Conservation (phyloP, 2,329 filamentous ascomycete genomes). For the Beauveria brongniartii region DNA sequence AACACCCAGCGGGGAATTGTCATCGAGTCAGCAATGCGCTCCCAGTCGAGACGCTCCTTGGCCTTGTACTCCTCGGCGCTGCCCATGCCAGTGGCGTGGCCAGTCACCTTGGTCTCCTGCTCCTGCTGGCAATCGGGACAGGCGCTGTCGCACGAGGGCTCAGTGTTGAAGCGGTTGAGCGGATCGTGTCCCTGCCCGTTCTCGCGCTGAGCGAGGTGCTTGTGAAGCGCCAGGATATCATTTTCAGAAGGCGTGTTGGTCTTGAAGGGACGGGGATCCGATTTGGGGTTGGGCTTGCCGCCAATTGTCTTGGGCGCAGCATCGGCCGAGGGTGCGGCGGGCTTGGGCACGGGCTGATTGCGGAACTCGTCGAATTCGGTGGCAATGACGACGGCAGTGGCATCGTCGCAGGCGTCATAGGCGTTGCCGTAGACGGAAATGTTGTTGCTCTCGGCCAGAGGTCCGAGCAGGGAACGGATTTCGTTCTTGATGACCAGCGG, state of each 20-base stretch:
- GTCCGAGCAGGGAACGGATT: conserved; percentile 36
- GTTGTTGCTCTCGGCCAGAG: conserved; percentile 31
- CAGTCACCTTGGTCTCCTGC: conserved; percentile 28
- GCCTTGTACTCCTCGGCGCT: conserved; percentile 36
- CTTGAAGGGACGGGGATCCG: conserved; percentile 40
- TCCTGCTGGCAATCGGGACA: conserved; percentile 44
- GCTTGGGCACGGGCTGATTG: conserved; percentile 28
- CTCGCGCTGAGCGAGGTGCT: conserved; percentile 32
- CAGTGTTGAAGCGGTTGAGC: conserved; percentile 34
- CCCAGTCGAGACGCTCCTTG: conserved; percentile 45
- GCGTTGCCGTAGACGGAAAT: conserved; percentile 39
- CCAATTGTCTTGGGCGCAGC: conserved; percentile 18
- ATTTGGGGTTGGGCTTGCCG: conserved; percentile 30
- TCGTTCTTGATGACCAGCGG: conserved; percentile 41
- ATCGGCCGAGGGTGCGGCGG: conserved; percentile 14
- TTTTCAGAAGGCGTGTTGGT: conserved; percentile 29
- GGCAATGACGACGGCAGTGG: conserved; percentile 45
- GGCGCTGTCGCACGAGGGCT: conserved; percentile 36
- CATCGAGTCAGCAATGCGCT: conserved; percentile 40
- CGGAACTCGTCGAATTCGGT: conserved; percentile 51
- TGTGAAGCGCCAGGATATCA: conserved; percentile 40
- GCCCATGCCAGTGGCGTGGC: conserved; percentile 34
- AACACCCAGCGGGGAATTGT: conserved; percentile 47
- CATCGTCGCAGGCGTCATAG: conserved; percentile 40
- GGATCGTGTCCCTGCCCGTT: conserved; percentile 31